phyloP scores from a whole-genome alignment of 805 yeast genomes.

The Ogataea zsoltii region DNA sequence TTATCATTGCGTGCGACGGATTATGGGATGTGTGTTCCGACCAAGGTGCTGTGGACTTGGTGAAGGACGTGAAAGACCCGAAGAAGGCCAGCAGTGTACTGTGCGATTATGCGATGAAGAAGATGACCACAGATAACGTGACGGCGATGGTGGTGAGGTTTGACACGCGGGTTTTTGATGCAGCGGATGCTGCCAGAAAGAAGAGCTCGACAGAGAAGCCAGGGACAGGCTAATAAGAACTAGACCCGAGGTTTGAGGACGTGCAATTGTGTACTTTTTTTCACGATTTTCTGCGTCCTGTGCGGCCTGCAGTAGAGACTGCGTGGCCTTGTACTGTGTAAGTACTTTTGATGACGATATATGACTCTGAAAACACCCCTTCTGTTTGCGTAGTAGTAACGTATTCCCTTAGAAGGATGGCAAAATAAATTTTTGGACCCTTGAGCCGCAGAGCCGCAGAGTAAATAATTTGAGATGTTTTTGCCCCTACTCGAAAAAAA shows the following conservation, averaged over 20 bases:
- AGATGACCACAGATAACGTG: conserved; percentile 84
- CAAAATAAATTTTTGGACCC: background rate
- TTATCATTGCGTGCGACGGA: conserved; percentile 95
- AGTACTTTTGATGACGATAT: background rate
- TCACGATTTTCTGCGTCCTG: too few species aligned
- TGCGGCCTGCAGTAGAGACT: too few species aligned
- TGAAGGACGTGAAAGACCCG: conserved; percentile 56
- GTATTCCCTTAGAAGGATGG: too few species aligned
- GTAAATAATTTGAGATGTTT: background rate
- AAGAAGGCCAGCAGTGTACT: conserved; percentile 65
- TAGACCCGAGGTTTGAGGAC: too few species aligned
- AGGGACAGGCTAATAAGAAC: too few species aligned
- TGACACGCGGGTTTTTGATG: conserved; percentile 44
- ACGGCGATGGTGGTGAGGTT: conserved; percentile 86
- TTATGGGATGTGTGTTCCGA: conserved; percentile 94
- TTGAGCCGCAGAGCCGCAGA: conserved; percentile 2
- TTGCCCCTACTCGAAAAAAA: background rate
- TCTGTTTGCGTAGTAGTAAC: too few species aligned
- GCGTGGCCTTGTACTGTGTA: too few species aligned
- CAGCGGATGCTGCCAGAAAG: conserved; percentile 4
- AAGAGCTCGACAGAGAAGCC: background rate
- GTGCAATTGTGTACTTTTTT: too few species aligned
- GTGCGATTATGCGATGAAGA: conserved; percentile 71
- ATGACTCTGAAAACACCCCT: too few species aligned
- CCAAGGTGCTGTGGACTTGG: conserved; percentile 75